Evolutionary conservation across 73 alveolate species (phyloP).

Genomic region (Symbiodinium natans): DNA sequence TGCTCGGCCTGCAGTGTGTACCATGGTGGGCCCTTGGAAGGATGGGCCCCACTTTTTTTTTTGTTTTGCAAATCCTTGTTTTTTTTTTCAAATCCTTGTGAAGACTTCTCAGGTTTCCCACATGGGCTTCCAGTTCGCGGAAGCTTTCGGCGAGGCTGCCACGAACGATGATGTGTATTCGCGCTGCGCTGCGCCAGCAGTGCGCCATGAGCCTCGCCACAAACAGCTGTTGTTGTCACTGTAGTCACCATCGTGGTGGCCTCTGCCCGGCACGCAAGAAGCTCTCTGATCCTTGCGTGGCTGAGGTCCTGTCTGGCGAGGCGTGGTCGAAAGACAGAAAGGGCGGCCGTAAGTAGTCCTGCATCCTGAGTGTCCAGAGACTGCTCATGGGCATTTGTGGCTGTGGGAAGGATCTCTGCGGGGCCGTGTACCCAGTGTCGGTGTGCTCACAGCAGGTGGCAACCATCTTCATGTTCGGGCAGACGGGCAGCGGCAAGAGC

Average conservation of each 20-base stretch:
- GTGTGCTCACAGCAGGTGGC: conserved; percentile 22
- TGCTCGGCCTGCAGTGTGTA: not conserved
- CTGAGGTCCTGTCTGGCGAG: not conserved
- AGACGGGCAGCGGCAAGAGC: conserved; percentile 85
- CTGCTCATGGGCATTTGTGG: too few relatives aligned
- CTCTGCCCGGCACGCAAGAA: not conserved
- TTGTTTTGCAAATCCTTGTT: too few relatives aligned
- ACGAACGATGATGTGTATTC: not conserved
- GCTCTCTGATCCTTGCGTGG: not conserved
- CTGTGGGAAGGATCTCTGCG: too few relatives aligned
- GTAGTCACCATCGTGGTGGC: not conserved
- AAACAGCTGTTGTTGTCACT: too few relatives aligned
- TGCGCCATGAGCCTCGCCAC: not conserved
- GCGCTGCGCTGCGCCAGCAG: not conserved
- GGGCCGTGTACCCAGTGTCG: not conserved
- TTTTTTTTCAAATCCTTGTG: too few relatives aligned
- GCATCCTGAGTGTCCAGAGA: too few relatives aligned
- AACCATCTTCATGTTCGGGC: conserved; percentile 56
- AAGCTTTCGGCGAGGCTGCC: conserved; percentile 1
- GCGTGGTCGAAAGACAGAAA: not conserved
- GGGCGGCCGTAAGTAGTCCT: too few relatives aligned
- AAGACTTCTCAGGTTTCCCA: conserved; percentile 2
- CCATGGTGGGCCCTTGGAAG: too few relatives aligned
- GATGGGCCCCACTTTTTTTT: too few relatives aligned
- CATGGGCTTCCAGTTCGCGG: conserved; percentile 87